These are phyloP conservation scores for Mrakia frigida DNA, from an alignment of 768 basidiomycete genomes.

Conservation along the genomic window DNA sequence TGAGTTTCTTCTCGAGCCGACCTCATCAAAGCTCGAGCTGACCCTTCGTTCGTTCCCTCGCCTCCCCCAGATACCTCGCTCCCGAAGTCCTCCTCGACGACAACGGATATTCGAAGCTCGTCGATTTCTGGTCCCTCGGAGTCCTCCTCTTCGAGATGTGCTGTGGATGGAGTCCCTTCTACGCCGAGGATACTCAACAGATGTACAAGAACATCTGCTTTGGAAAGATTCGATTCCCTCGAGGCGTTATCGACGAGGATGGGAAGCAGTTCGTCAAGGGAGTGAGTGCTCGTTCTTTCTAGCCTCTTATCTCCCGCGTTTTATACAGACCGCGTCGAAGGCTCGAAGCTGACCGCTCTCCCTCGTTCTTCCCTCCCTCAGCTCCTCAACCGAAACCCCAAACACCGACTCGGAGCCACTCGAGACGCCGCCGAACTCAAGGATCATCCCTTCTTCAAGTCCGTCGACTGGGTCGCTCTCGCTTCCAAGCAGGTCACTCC, in stretches of 20 bases:
- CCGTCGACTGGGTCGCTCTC: conserved; percentile 83
- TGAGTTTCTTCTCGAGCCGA: background rate
- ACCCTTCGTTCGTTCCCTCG: background rate
- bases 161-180: conserved; percentile 99
- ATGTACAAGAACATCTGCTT: conserved; percentile 99
- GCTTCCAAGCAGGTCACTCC: conserved; percentile 84
- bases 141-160: conserved; percentile 99
- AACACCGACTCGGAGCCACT: conserved; percentile 84
- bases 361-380: conserved; percentile 42
- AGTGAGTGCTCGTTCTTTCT: conserved; percentile 53
- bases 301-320: too few species aligned
- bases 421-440: conserved; percentile 91
- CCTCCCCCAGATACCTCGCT: conserved; percentile 93
- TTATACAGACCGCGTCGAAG: background rate
- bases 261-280: conserved; percentile 99
- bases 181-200: conserved; percentile 97
- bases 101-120: conserved; percentile 95
- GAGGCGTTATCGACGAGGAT: conserved; percentile 92
- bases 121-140: conserved; percentile 96
- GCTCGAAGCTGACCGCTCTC: conserved; percentile 11
- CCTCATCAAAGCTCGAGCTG: conserved; percentile 1
- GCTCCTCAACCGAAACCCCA: conserved; percentile 98
- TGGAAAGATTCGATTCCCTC: conserved; percentile 96
- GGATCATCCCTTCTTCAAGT: conserved; percentile 87
- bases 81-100: conserved; percentile 98